Base-by-base conservation (phyloP, 2,329 filamentous ascomycete species). In the Apiospora arundinis region DNA sequence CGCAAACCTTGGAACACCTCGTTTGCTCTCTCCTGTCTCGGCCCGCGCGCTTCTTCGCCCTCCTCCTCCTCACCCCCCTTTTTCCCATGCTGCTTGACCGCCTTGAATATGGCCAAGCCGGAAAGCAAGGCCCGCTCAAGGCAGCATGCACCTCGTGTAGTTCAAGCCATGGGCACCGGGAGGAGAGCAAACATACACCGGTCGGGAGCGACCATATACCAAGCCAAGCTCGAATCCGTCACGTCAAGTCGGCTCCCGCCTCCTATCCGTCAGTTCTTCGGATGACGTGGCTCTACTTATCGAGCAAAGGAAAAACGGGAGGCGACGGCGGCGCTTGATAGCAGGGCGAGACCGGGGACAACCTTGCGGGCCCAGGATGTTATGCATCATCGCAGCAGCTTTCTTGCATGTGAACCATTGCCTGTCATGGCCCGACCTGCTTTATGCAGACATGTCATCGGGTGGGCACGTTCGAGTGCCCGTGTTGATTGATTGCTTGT, bases 201-300 rank as follows among this genome's bases (percentile, higher is more conserved):
- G 56, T 63, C 56, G 56, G 56, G 32, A 63, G 32, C 56, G 56
- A n/a, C 56, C 56, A 40, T 18, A 63, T 14, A 8, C 32, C 56
- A 28, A 63, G 32, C 52, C 16, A 63, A n/a, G 56, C 56, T 40
- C 32, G n/a, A n/a, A n/a, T 40, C 56, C 28, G 18, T 63, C 56
- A 40, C 56, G 18, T 23, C 56, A 63, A 63, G 56, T 63, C 56
- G 56, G 18, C 56, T 63, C 56, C 56, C 56, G 56, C 56, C 56
- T 37, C 52, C 28, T 56, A 32, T 28, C 56, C 32, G 56, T 40
- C 56, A 40, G 32, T 63, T 40, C 32, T 63, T 63, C 56, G 32
- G 56, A 63, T 63, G 56, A 63, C 56, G 56, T 63, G 56, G 56
- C 56, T 63, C 56, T 63, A 63, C 32, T 63, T 32, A 40, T 63